Evolutionary conservation across 306 rosid genomes (phyloP).

Genomic region (Gynostemma pentaphyllum): DNA sequence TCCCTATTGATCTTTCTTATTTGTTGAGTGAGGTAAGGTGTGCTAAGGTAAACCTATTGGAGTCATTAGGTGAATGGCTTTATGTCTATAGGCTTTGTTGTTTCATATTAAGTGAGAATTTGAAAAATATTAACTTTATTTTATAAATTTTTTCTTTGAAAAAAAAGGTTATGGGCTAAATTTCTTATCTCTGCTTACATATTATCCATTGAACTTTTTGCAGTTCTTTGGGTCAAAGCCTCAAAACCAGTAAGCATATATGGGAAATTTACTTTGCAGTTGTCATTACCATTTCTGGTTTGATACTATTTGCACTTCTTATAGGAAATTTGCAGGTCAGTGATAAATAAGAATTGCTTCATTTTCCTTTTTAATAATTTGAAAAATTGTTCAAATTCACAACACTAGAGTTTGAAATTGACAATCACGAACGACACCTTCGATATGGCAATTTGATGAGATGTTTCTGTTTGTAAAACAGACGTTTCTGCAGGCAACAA

Average conservation of each 20-base stretch:
- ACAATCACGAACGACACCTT: no score
- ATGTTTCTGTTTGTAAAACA: slow-evolving; percentile 8
- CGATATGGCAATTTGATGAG: not conserved
- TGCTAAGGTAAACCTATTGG: no score
- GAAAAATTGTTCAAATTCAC: not conserved
- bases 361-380: no score
- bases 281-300: slow-evolving; percentile 14
- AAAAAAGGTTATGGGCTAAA: no score
- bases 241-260: slow-evolving; percentile 7
- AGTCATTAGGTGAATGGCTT: no score
- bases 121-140: no score
- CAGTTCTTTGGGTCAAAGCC: slow-evolving; percentile 22
- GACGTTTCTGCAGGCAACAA: slow-evolving; percentile 57
- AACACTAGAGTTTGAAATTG: not conserved
- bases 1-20: no score
- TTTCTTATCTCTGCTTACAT: no score
- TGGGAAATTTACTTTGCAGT: slow-evolving; percentile 22
- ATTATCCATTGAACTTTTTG: not conserved
- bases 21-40: no score
- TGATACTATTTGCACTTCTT: slow-evolving; percentile 21
- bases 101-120: no score
- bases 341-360: not conserved
- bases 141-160: no score
- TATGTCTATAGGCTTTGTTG: no score
- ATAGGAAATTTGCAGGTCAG: slow-evolving; percentile 32